These are phyloP conservation scores for Diplocarpon mali DNA, from an alignment of 2,329 filamentous ascomycete species.

Conservation along the genomic window DNA sequence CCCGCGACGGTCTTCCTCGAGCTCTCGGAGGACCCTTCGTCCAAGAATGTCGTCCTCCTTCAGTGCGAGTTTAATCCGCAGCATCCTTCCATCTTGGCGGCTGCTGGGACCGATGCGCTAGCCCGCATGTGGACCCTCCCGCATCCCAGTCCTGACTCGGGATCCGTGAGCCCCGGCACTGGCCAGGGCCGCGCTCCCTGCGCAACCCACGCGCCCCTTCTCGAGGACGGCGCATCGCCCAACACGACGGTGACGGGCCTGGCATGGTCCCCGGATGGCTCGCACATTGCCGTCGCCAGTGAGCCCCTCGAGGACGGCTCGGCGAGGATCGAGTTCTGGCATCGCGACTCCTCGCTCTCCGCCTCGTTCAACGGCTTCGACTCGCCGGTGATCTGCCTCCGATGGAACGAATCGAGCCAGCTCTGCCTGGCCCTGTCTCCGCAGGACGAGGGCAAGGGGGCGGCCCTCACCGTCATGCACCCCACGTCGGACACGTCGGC, in stretches of 20 bases:
- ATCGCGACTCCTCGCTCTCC: constrained; percentile 39
- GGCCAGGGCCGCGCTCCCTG: constrained; percentile 28
- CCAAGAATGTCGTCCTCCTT: constrained; percentile 48
- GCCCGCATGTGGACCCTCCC: constrained; percentile 57
- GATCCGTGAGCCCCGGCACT: constrained; percentile 30
- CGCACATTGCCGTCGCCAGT: constrained; percentile 45
- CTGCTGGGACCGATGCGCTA: constrained; percentile 59
- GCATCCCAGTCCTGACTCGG: constrained; percentile 36
- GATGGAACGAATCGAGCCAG: constrained; percentile 46
- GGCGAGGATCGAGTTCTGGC: constrained; percentile 45
- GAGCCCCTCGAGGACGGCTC: constrained; percentile 38
- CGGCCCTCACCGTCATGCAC: constrained; percentile 43
- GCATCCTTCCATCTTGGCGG: constrained; percentile 54
- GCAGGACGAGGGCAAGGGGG: constrained; percentile 39
- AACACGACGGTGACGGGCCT: constrained; percentile 46
- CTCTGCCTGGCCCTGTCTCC: constrained; percentile 48
- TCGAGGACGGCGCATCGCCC: constrained; percentile 42
- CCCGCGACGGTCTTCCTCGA: constrained; percentile 50
- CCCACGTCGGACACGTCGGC: constrained; percentile 19
- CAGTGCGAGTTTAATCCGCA: constrained; percentile 59
- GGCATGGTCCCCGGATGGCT: constrained; percentile 48
- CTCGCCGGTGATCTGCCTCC: constrained; percentile 49
- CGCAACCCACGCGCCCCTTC: constrained; percentile 32
- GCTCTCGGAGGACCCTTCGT: constrained; percentile 32
- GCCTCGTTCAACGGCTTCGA: constrained; percentile 46